Evolutionary conservation across 768 basidiomycete genomes (phyloP).

Genomic region (Tricholoma saponaceum): DNA sequence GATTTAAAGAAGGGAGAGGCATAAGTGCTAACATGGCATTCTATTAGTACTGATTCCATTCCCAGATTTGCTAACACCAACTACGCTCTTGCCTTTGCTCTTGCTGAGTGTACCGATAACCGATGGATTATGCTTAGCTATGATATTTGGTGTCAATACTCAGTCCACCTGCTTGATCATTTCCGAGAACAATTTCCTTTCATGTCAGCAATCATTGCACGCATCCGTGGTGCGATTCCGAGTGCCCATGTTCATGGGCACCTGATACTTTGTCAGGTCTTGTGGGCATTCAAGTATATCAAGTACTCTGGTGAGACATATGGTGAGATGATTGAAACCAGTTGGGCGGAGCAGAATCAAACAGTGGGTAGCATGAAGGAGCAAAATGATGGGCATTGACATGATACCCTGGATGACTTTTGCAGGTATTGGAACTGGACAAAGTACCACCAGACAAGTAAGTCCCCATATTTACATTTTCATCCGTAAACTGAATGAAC

Average conservation of each 20-base stretch:
- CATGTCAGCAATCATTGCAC: slow-evolving; percentile 5
- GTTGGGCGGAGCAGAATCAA: too few species aligned
- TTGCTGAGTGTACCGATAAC: slow-evolving; percentile 6
- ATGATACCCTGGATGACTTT: too few species aligned
- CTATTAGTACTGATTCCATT: background rate
- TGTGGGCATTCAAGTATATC: slow-evolving; percentile 22
- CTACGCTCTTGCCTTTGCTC: slow-evolving; percentile 21
- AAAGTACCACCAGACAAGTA: slow-evolving; percentile 2
- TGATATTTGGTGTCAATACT: slow-evolving; percentile 27
- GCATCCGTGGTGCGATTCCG: slow-evolving; percentile 19
- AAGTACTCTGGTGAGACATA: slow-evolving; percentile 18
- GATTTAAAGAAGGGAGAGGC: slow-evolving; percentile 24
- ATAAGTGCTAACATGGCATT: slow-evolving; percentile 10
- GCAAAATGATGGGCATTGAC: slow-evolving; percentile 24
- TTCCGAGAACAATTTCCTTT: slow-evolving; percentile 15
- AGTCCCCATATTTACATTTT: too few species aligned
- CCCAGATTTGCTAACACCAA: slow-evolving; percentile 19
- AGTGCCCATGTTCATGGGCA: slow-evolving; percentile 27
- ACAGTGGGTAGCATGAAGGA: slow-evolving; percentile 25
- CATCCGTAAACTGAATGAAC: too few species aligned
- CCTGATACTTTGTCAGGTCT: slow-evolving; percentile 16
- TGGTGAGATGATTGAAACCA: slow-evolving; percentile 26
- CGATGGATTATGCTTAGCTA: slow-evolving; percentile 21
- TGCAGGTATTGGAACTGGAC: too few species aligned
- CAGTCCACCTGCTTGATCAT: slow-evolving; percentile 13